Base-by-base conservation (phyloP, 2,329 filamentous ascomycete genomes). In the Cladosporium sp. region DNA sequence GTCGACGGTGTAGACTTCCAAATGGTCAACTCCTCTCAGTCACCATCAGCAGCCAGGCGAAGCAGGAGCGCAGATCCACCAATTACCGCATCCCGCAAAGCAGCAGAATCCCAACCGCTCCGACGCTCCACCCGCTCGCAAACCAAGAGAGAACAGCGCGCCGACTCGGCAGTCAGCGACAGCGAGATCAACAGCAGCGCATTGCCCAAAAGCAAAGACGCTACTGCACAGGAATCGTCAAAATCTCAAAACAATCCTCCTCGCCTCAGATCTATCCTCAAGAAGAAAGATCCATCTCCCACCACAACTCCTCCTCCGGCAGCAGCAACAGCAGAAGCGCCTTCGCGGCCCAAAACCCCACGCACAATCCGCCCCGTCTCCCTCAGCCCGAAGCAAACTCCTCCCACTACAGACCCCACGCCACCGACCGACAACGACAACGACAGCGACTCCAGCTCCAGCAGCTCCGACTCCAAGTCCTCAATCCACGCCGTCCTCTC, bases 401-500 rank as follows among this genome's bases (percentile, higher is more conserved):
- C 17, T 20, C 11, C 20, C 8, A 15, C 24, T 2, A 12, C 17
- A 13, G 12, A 18, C 29, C 29, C 17, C 18, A 12, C 38, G 3
- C 7, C 19, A 15, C 11, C 11, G 12, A 17, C 15, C 37, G 5
- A 32, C 27, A 41, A 3, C n/a, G 20, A 30, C 45, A 27, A 13
- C 27, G 18, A 36, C 19, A 9, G 9, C 43, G 12, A 5, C 27
- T 11, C n/a, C 19, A 20, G 12, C 44, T 17, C 22, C 15, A 34
- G 27, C 37, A 13, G 15, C 17, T 30, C 24, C 45, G 20, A 4
- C 34, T 13, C 9, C 43, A 19, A 12, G 37, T 13, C 22, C 11
- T 39, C 36, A 22, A n/a, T 62, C 50, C 79, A 72, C 39, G 60
- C 70, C 29, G 65, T 63, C 50, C 67, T 66, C 59, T 3, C 38